Evolutionary conservation across 805 yeast genomes (phyloP).

Genomic region (Yarrowia sp.): DNA sequence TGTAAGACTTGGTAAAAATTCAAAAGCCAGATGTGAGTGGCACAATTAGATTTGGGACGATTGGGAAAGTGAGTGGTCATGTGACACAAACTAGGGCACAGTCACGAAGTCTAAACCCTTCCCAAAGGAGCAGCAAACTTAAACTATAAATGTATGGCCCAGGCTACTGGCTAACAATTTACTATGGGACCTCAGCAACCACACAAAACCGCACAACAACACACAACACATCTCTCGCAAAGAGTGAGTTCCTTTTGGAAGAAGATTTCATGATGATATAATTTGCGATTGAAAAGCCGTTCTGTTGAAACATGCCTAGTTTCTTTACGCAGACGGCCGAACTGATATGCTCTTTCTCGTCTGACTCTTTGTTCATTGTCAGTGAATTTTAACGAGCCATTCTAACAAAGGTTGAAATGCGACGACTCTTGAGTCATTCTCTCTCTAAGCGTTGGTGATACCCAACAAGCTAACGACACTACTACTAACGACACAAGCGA

Average conservation of each 20-base stretch:
- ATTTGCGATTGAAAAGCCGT: conserved; percentile 51
- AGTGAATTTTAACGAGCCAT: background rate
- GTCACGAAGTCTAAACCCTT: background rate
- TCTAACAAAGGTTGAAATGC: conserved; percentile 14
- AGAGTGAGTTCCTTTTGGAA: conserved; percentile 6
- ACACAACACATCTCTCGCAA: background rate
- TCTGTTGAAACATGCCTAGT: conserved; percentile 29
- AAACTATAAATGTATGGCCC: background rate
- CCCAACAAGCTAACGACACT: too few species aligned
- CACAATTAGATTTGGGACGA: conserved; percentile 26
- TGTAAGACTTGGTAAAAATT: conserved; percentile 25
- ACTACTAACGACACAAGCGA: background rate
- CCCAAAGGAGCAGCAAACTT: background rate
- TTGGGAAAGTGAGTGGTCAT: conserved; percentile 23
- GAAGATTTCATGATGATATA: conserved; percentile 47
- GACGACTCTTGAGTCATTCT: background rate
- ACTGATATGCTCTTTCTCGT: conserved; percentile 22
- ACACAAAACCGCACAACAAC: background rate
- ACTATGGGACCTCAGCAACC: background rate
- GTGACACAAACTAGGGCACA: conserved; percentile 19
- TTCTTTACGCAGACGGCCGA: conserved; percentile 19
- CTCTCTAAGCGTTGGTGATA: background rate
- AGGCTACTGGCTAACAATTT: too few species aligned
- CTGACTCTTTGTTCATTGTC: conserved; percentile 17
- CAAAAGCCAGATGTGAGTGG: conserved; percentile 26